Evolutionary conservation across 2,329 filamentous ascomycete species (phyloP).

Genomic region (Exophiala spinifera): DNA sequence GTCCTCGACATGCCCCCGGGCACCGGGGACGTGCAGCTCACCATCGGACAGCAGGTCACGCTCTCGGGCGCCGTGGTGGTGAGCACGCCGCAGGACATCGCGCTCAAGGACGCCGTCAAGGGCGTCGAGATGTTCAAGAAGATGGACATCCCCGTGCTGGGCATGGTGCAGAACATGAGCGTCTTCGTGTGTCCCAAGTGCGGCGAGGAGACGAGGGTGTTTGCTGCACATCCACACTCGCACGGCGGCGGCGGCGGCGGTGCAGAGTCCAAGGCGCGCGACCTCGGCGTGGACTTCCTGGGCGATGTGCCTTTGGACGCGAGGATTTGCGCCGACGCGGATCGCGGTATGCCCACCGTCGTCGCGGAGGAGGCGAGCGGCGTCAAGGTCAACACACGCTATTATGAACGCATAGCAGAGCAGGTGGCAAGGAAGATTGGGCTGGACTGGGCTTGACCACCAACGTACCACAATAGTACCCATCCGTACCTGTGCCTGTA

Average conservation of each 20-base stretch:
- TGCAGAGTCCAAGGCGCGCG: slow-evolving; percentile 65
- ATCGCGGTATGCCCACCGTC: slow-evolving; percentile 83
- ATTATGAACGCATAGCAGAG: slow-evolving; percentile 69
- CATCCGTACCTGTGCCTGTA: neutral
- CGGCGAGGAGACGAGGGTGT: slow-evolving; percentile 69
- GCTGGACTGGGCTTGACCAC: slow-evolving; percentile 37
- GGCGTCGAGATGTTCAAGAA: slow-evolving; percentile 92
- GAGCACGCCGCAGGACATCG: slow-evolving; percentile 89
- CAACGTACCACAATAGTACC: no score
- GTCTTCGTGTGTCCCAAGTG: slow-evolving; percentile 79
- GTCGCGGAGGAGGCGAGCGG: slow-evolving; percentile 67
- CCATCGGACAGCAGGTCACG: slow-evolving; percentile 92
- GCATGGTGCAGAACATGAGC: slow-evolving; percentile 90
- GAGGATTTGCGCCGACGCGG: slow-evolving; percentile 81
- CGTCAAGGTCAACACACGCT: slow-evolving; percentile 63
- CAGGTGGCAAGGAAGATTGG: slow-evolving; percentile 46
- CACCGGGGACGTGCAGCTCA: slow-evolving; percentile 92
- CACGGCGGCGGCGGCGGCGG: slow-evolving; percentile 42
- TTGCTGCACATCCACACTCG: slow-evolving; percentile 56
- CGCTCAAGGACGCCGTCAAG: slow-evolving; percentile 85
- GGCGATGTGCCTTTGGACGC: slow-evolving; percentile 87
- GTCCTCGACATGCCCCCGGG: slow-evolving; percentile 90
- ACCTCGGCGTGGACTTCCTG: slow-evolving; percentile 73
- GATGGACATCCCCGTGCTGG: slow-evolving; percentile 72
- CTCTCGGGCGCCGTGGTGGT: slow-evolving; percentile 82